Evolutionary conservation across 1,284 basidiomycete genomes (phyloP), one percentile per base, ranked within the genome.

Genomic region (Malassezia brasiliensis): DNA sequence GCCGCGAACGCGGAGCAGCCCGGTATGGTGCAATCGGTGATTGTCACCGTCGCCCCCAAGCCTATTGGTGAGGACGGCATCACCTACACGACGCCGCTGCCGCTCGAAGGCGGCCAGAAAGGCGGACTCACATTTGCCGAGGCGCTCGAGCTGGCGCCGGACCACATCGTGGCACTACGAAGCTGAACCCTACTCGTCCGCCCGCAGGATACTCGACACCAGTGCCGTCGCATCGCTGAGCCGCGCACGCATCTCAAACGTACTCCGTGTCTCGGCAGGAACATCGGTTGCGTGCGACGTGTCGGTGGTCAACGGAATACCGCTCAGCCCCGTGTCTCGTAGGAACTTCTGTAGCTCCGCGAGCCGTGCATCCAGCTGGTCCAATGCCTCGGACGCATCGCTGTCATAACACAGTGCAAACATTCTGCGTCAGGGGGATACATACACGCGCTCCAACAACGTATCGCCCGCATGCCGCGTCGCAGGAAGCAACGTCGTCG

Each of bases 1-100:
- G 66, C 69, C 19, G 53, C 64, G 9, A 54, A 56, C 31, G 17
- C 25, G 14, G 22, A 34, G 20, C 20, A 35, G 12, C 35, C 44
- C 11, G 28, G 19, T 7, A 19, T 35, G 10, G 9, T 54, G 9
- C 15, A 54, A 17, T 35, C 15, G 9, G 44, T 39, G 28, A 35
- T 57, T 14, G 50, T 57, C 22, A 57, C 55, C n/a, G 47, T 48
- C 7, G 12, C 45, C 6, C 50, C 55, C 3, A 28, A 14, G 1
- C 6, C 14, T 1, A 45, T 57, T 14, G 55, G 55, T 19, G 35
- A 42, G 20, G 22, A 20, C 2, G 55, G 45, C 50, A 40, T 36
- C 28, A 45, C 50, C 35, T 56, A 56, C 41, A 48, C 37, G 15
- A 42, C 45, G 14, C 7, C 28, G 22, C 25, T 31, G 41, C 30